A percentile compares a stretch with the other conserved stretches of the same genome.
Conservation (phyloP, 306 rosid genomes). For the Abrus pulchellus region DNA sequence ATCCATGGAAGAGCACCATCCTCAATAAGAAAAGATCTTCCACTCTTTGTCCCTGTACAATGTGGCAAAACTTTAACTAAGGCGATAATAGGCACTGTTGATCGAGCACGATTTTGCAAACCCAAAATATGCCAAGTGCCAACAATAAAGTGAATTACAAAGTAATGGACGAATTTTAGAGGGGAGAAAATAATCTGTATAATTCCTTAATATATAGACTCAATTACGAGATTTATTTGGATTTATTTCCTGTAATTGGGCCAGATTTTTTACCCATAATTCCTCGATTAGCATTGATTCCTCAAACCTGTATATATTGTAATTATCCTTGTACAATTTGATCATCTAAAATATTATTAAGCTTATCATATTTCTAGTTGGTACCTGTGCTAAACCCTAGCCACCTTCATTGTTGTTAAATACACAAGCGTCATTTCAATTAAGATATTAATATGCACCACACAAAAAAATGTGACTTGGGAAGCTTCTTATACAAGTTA, state of each 20-base stretch:
- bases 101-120: constrained; percentile 17
- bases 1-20: constrained; percentile 99
- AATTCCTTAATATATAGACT: neutral
- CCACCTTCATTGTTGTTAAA: constrained; percentile 14
- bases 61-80: constrained; percentile 36
- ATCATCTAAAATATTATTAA: neutral
- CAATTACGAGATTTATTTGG: neutral
- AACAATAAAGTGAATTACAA: constrained; percentile 24
- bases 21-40: constrained; percentile 89
- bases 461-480: neutral
- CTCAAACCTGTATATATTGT: neutral
- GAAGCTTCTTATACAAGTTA: constrained; percentile 47
- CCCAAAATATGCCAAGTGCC: constrained; percentile 27
- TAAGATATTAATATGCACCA: constrained; percentile 21
- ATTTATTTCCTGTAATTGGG: neutral
- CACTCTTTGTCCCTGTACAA: constrained; percentile 76
- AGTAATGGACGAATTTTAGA: constrained; percentile 32
- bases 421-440: constrained; percentile 3
- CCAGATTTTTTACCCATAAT: neutral
- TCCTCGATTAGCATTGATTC: neutral
- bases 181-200: constrained; percentile 22
- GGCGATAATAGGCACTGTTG: constrained; percentile 8
- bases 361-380: neutral
- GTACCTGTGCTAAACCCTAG: neutral
- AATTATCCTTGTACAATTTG: neutral